Conservation (phyloP, 2,329 filamentous ascomycete genomes). For the Knufia petricola region DNA sequence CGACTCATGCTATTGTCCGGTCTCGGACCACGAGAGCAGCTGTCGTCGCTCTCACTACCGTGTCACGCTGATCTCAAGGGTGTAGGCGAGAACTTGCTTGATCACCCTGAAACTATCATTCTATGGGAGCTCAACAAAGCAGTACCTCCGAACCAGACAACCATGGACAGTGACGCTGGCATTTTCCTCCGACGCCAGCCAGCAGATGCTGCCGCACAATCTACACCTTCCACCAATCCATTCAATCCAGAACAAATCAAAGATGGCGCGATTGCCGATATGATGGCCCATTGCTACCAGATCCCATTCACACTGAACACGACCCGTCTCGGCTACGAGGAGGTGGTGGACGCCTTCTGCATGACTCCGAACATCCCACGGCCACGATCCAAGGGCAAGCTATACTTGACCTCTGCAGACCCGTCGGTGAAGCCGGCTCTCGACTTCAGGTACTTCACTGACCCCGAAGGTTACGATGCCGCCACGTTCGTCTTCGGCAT, state of each 20-base stretch:
- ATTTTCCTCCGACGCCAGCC: conserved; percentile 75
- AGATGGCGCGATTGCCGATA: conserved; percentile 68
- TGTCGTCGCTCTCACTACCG: conserved; percentile 45
- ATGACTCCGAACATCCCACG: conserved; percentile 89
- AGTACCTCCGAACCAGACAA: conserved; percentile 69
- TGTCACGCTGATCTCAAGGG: conserved; percentile 52
- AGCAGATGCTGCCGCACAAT: conserved; percentile 54
- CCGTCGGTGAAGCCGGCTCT: conserved; percentile 69
- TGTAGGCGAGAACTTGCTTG: conserved; percentile 55
- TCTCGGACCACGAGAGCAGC: conserved; percentile 43
- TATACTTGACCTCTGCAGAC: conserved; percentile 68
- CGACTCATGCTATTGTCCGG: conserved; percentile 50
- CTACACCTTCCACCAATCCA: conserved; percentile 25
- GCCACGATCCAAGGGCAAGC: conserved; percentile 63
- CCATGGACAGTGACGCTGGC: conserved; percentile 83
- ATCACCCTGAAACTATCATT: conserved; percentile 58
- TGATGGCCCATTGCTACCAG: conserved; percentile 98
- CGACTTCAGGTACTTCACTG: conserved; percentile 84
- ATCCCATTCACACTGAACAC: conserved; percentile 89
- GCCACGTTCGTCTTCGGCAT: conserved; percentile 70
- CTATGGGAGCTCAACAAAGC: conserved; percentile 73
- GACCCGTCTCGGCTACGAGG: conserved; percentile 63
- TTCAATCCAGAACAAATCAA: conserved; percentile 42
- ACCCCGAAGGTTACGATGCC: conserved; percentile 75
- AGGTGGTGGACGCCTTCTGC: conserved; percentile 70